Percentiles rank a stretch among this genome's conserved stretches.
These are phyloP conservation scores for Pezicula neosporulosa DNA, from an alignment of 2,329 filamentous ascomycete species.

Conservation along the genomic window DNA sequence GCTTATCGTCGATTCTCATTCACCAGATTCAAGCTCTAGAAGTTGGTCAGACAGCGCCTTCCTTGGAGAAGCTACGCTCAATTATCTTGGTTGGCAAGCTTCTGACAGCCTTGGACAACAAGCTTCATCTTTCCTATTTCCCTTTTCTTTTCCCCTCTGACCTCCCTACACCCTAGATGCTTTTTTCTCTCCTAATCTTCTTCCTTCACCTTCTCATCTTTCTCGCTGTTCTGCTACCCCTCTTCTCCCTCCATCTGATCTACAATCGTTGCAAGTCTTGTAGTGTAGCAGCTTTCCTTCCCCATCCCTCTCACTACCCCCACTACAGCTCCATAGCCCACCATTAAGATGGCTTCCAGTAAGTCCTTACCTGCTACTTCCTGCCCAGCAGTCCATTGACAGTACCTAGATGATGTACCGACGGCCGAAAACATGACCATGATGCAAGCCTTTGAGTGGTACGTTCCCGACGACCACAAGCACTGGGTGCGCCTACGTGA, in stretches of 20 bases:
- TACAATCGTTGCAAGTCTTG: not conserved
- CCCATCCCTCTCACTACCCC: not conserved
- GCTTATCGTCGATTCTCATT: no score
- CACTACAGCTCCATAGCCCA: not conserved
- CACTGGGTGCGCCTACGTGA: slow-evolving; percentile 58
- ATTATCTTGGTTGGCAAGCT: not conserved
- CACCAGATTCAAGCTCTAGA: not conserved
- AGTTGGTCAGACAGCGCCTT: not conserved
- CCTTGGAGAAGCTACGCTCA: not conserved
- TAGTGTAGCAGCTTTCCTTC: not conserved
- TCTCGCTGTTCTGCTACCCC: not conserved
- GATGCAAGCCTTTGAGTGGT: slow-evolving; percentile 73
- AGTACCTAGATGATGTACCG: slow-evolving; percentile 8
- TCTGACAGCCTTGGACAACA: not conserved
- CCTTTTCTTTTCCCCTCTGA: not conserved
- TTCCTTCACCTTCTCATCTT: slow-evolving; percentile 3
- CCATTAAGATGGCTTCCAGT: not conserved
- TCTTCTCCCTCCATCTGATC: not conserved
- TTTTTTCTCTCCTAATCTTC: not conserved
- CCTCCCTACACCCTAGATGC: not conserved
- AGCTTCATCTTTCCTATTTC: no score
- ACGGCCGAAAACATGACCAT: slow-evolving; percentile 51
- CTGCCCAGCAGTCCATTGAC: slow-evolving; percentile 11
- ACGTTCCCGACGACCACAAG: slow-evolving; percentile 55
- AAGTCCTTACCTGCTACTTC: not conserved